These are phyloP conservation scores for Hymenoscyphus albidus DNA, from an alignment of 2,329 filamentous ascomycete genomes.

Conservation along the genomic window DNA sequence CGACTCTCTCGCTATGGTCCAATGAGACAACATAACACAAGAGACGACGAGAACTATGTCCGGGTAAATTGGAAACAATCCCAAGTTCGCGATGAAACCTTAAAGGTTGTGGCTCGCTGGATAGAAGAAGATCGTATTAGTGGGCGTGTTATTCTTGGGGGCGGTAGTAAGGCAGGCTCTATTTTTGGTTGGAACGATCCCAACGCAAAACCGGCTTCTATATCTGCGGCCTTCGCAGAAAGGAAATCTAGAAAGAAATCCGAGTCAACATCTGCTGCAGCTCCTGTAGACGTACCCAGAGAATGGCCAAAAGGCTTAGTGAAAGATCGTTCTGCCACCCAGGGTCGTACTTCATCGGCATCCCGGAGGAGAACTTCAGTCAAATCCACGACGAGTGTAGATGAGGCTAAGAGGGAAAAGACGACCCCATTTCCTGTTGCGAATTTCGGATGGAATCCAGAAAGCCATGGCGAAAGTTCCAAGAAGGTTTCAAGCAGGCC, in stretches of 20 bases:
- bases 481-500: conserved; percentile 2
- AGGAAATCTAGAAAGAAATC: conserved; percentile 22
- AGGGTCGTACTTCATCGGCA: conserved; percentile 22
- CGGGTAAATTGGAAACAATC: conserved; percentile 57
- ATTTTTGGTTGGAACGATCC: conserved; percentile 60
- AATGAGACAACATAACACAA: conserved; percentile 51
- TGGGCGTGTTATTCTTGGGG: conserved; percentile 46
- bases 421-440: conserved; percentile 15
- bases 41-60: conserved; percentile 57
- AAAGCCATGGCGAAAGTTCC: not conserved
- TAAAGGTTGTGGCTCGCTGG: conserved; percentile 60
- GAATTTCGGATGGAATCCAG: conserved; percentile 27
- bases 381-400: conserved; percentile 14
- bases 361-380: conserved; percentile 24
- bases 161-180: conserved; percentile 44
- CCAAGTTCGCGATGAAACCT: conserved; percentile 48
- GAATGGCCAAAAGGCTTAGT: conserved; percentile 29
- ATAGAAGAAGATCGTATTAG: conserved; percentile 61
- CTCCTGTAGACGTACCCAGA: conserved; percentile 23
- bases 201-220: conserved; percentile 46
- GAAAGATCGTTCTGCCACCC: conserved; percentile 21
- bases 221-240: conserved; percentile 34
- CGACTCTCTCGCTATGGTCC: conserved; percentile 59
- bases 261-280: conserved; percentile 11
- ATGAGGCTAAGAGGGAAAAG: conserved; percentile 9